Base-by-base conservation (phyloP, 306 rosid species). In the Castanea crenata region DNA sequence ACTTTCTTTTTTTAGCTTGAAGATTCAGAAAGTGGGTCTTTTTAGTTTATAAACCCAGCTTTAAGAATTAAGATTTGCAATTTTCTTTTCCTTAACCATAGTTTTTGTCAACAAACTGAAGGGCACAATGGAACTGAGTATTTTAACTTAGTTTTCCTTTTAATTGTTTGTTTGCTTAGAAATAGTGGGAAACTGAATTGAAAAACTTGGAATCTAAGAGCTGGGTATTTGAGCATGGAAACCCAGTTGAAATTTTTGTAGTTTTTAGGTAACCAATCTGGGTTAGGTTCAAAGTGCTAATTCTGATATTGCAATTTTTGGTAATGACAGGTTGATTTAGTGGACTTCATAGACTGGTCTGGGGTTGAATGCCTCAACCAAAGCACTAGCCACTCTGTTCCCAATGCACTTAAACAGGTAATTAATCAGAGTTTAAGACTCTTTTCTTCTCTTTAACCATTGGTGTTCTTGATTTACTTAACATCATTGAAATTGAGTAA, bases 291-390 rank as follows among this genome's bases (percentile, higher is more conserved):
- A 19, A 38, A 34, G 19, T 21, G 35, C 32, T 44, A 73, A 55
- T 78, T 84, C 67, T 79, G 80, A 68, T 55, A n/a, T 46, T 74
- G 34, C 15, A 11, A 67, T 76, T 59, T 74, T 32, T 77, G 58
- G 14, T 84, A 64, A 57, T 83, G 83, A 4, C 72, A 95, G 99
- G 97, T 90, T 81, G 99, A 95, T 91, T 91, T 95, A 23, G 74
- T 94, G 59, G 99, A 93, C 91, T 95, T 93, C 87, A 86, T 95
- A 23, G 91, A 93, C 79, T 95, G 98, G 99, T 89, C 98, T 68
- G 82, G 91, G 14, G 94, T 93, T 68, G 98, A 93, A 87, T 95
- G 98, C 76, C 99, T 95, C 81, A 95, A 93, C 88, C 99, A 95
- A 76, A 95, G 87, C 70, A 69, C 93, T 27, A 82, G 85, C 74